A percentile compares a stretch with the other conserved stretches of the same genome.
Conservation (phyloP, 192 early-diverging fungal genomes). For the Backusella westeae region DNA sequence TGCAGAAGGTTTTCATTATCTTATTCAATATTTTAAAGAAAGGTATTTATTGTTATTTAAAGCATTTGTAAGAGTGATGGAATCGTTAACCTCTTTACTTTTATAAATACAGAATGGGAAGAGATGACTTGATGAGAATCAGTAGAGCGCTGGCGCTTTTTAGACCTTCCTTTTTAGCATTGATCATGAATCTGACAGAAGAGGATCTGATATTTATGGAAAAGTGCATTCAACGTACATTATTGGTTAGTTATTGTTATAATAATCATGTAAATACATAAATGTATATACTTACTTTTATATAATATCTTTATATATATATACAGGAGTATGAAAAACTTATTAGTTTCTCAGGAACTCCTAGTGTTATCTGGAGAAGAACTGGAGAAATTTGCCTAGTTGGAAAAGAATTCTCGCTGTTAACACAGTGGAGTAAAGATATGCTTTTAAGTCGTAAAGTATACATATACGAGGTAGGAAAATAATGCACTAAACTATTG, state of each 20-base stretch:
- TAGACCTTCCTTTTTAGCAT: constrained; percentile 89
- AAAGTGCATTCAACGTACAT: constrained; percentile 91
- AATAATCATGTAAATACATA: neutral
- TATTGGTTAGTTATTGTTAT: constrained; percentile 56
- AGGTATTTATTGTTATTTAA: constrained; percentile 39
- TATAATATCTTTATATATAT: neutral
- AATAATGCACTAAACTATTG: neutral
- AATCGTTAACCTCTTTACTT: neutral
- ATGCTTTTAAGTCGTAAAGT: constrained; percentile 74
- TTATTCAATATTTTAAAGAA: constrained; percentile 78
- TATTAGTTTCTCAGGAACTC: constrained; percentile 93
- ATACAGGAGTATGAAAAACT: constrained; percentile 89
- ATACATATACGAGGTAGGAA: constrained; percentile 74
- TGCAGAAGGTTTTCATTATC: constrained; percentile 90
- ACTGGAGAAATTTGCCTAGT: constrained; percentile 94
- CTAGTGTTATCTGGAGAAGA: constrained; percentile 95
- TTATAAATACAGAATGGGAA: constrained; percentile 68
- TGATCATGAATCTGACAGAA: constrained; percentile 91
- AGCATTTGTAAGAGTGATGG: too few species aligned
- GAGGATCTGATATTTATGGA: constrained; percentile 97
- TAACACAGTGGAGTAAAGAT: constrained; percentile 91
- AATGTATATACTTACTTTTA: neutral
- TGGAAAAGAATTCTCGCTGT: constrained; percentile 92
- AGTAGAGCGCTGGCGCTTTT: constrained; percentile 87
- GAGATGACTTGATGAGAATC: constrained; percentile 85